phyloP scores from a whole-genome alignment of 306 rosid species.

The Prinsepia uniflora region DNA sequence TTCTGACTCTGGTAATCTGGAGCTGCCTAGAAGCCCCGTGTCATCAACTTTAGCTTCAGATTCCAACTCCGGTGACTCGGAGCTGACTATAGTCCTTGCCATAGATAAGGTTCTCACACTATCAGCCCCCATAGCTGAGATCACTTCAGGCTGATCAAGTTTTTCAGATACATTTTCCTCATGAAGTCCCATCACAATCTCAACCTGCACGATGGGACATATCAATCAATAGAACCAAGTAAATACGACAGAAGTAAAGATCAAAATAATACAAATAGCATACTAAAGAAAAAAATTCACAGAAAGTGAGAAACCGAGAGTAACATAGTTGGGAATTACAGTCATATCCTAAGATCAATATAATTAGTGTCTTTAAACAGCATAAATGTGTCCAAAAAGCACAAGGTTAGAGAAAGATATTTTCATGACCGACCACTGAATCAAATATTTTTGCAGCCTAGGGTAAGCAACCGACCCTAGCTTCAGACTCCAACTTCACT shows the following conservation, averaged over 20 bases:
- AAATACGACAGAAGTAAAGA: slow-evolving; percentile 10
- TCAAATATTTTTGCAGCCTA: neutral
- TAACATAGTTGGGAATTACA: slow-evolving; percentile 12
- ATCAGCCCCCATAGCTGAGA: neutral
- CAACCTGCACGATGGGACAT: slow-evolving; percentile 51
- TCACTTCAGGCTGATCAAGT: neutral
- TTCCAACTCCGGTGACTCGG: no score
- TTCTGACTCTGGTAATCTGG: no score
- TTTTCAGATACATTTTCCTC: slow-evolving; percentile 37
- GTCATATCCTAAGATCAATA: no score
- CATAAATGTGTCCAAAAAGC: no score
- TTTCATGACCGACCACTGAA: neutral
- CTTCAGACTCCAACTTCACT: neutral
- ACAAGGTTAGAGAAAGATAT: neutral
- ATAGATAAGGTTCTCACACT: neutral
- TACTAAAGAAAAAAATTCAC: no score
- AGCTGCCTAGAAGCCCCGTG: no score
- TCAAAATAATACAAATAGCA: neutral
- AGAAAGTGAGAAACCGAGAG: neutral
- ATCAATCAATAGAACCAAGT: neutral
- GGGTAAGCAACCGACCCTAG: neutral
- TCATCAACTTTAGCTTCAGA: no score
- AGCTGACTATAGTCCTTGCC: neutral
- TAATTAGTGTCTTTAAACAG: no score
- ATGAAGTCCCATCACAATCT: slow-evolving; percentile 98